Conservation (phyloP, 176 grass and related monocot genomes). For the Bothriochloa decipiens region DNA sequence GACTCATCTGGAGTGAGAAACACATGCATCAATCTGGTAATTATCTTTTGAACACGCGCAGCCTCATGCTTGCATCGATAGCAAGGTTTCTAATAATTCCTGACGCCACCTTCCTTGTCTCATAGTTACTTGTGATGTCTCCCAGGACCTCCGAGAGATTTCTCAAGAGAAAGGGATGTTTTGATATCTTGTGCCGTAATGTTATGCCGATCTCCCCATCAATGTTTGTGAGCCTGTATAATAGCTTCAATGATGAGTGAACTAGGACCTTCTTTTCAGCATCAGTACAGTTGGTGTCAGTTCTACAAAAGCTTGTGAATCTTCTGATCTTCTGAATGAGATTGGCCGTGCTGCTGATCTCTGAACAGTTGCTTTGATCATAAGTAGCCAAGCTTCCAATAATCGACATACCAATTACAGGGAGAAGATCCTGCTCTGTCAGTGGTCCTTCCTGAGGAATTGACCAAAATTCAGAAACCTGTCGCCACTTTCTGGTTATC, state of each 20-base stretch:
- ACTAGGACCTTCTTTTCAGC: background rate
- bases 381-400: background rate
- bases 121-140: background rate
- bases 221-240: background rate
- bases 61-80: background rate
- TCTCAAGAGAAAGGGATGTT: background rate
- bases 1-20: background rate
- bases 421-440: background rate
- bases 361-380: slow-evolving; percentile 3
- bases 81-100: slow-evolving; percentile 30
- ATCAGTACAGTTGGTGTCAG: background rate
- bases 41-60: background rate
- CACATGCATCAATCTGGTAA: background rate
- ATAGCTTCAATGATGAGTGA: background rate
- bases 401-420: slow-evolving; percentile 9
- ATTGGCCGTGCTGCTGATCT: background rate
- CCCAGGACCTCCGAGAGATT: slow-evolving; percentile 7
- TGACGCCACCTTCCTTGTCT: background rate
- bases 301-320: background rate
- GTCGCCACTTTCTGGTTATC: too few species aligned
- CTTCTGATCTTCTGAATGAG: slow-evolving; percentile 29
- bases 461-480: too few species aligned
- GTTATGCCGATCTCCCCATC: background rate
- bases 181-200: background rate
- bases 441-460: background rate